Evolutionary conservation across 2,329 filamentous ascomycete genomes (phyloP), one percentile per base, ranked within the genome.

Genomic region (Aspergillus sp.): DNA sequence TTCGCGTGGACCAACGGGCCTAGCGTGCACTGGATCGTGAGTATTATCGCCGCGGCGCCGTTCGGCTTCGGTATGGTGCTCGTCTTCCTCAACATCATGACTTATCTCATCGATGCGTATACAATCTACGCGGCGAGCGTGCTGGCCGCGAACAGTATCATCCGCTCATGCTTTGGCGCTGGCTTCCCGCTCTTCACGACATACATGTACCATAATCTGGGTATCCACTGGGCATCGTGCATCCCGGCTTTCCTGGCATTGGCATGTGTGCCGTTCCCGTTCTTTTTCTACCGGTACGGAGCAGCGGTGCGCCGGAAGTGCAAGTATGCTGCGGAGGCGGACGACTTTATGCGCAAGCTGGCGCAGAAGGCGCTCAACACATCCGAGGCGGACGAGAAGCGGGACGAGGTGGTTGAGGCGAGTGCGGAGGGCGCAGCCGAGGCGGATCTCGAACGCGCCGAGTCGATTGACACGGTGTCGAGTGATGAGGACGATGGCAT

Each of bases 171-270:
- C 11, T 70, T 72, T 30, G 74, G 72, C n/a, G 70, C 73, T 1
- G 69, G 62, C 0, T 76, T 76, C 45, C 74, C 74, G 1, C 61
- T 77, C 10, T 76, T 76, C 60, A 74, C 73, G 0, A 63, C 56
- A 0, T 57, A 69, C 10, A 67, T 77, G 67, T 77, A 75, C 52
- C 30, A 62, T 1, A 60, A 61, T 3, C 58, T 77, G 3, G 73
- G 74, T 1, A 70, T 76, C 5, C 69, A 72, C 38, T 76, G 72
- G 74, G 74, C 70, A 2, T 69, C 64, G 2, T 70, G 60, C 19
- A 60, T 76, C 6, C 71, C 69, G 1, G 74, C 60, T 0, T 75
- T 75, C 45, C 49, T 76, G 30, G 72, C 70, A 3, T 49, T 73
- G 10, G 62, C 61, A 0, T 70, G 68, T 19, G 54, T 68, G 10